phyloP scores from a whole-genome alignment of 2,329 filamentous ascomycete species.

The Ascochyta pisi region DNA sequence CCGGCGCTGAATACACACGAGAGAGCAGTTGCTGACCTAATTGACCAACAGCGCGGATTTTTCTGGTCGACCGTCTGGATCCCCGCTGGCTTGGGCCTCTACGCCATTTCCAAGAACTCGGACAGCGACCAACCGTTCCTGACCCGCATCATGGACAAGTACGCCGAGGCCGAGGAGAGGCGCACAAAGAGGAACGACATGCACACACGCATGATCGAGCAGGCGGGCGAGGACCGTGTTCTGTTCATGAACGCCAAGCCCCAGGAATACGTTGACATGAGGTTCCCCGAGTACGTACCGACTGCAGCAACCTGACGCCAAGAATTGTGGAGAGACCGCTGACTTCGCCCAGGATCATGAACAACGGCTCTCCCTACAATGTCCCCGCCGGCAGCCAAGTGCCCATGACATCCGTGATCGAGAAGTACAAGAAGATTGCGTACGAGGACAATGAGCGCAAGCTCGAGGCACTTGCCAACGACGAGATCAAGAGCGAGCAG shows the following conservation, averaged over 20 bases:
- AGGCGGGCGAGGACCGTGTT: conserved; percentile 67
- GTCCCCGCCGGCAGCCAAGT: conserved; percentile 66
- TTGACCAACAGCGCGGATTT: conserved; percentile 52
- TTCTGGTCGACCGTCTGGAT: conserved; percentile 59
- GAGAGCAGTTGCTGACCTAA: conserved; percentile 27
- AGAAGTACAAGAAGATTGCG: conserved; percentile 67
- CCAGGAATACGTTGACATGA: conserved; percentile 61
- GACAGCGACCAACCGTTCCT: conserved; percentile 52
- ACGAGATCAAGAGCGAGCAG: conserved; percentile 44
- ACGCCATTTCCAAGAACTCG: conserved; percentile 52
- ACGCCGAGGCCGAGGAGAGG: conserved; percentile 59
- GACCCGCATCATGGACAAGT: conserved; percentile 62
- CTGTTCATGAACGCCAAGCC: conserved; percentile 61
- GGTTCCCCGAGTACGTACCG: conserved; percentile 69
- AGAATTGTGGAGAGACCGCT: conserved; percentile 5
- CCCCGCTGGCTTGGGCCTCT: conserved; percentile 55
- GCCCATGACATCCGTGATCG: conserved; percentile 66
- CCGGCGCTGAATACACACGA: not conserved
- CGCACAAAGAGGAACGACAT: conserved; percentile 65
- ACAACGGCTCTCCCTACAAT: conserved; percentile 68
- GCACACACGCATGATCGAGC: conserved; percentile 67
- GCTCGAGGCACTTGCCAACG: conserved; percentile 50
- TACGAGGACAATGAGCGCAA: conserved; percentile 64
- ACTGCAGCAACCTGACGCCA: too few species aligned
- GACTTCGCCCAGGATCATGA: conserved; percentile 62